Base-by-base conservation (phyloP, 371 early-diverging fungal species). In the Apophysomyces sp. region DNA sequence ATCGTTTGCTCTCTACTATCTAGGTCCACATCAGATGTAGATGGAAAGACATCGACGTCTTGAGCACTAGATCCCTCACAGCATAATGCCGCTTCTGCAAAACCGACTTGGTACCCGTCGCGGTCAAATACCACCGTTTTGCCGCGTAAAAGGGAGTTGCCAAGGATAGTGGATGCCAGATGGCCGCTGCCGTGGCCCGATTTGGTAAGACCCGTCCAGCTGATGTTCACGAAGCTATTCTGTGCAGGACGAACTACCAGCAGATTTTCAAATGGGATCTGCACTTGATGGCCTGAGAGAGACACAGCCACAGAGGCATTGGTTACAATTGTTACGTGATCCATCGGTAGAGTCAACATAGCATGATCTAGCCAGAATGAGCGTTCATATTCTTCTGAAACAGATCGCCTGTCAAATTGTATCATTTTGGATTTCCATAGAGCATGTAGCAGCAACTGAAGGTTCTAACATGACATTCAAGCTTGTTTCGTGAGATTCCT, bases 121-220 rank as follows among this genome's bases (percentile, higher is more conserved):
- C 75, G 75, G n/a, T 78, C 78, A 60, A 76, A 78, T 30, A 67
- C 60, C 16, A 70, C 75, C 0, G 73, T 63, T 37, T 75, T 74
- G 34, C 75, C 78, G 15, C 69, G 57, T 62, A 78, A 65, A 5
- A 78, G 62, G 2, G 75, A 70, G 41, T 78, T 75, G 21, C 78
- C 78, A 3, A 74, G 60, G 15, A 78, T 71, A 0, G 75, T 78
- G 0, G 69, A 73, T 9, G 72, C 71, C 31, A 69, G 26, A 0
- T 37, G 55, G 4, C 27, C 40, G 21, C 62, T 62, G 12, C 53
- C 55, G 28, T 58, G 31, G 3, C 59, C 34, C 16, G 58, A 61
- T 2, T 41, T 41, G 16, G 41, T 41, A 8, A 66, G 57, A 28
- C 66, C 66, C 11, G 66, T 61, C 57, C 58, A 61, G 32, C 66